Evolutionary conservation across 2,329 filamentous ascomycete species (phyloP), one percentile per base, ranked within the genome.

Genomic region (Rugonectria rugulosa): DNA sequence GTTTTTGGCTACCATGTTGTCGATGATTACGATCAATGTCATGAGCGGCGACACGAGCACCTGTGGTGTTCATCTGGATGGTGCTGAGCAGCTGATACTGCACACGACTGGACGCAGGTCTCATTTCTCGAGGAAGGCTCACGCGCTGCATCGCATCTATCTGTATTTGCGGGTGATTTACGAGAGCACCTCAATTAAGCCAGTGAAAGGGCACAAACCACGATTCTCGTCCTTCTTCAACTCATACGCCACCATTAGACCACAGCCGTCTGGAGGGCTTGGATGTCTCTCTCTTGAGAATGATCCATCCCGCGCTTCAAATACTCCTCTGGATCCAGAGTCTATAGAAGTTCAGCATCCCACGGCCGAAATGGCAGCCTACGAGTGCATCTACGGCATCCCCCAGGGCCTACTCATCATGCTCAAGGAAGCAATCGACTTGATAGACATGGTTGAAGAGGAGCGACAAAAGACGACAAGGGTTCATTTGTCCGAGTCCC

Each of bases 1-100:
- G 14, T 64, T 65, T 17, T 42, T 68, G 2, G 67, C 67, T 1
- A 68, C 66, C 2, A 68, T 68, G 63, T 9, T 69, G 20, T 69
- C 66, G 2, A 69, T 69, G 66, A 63, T 68, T 12, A 61, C 65
- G 0, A 69, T 68, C 10, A 27, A 67, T 62, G 64, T 68, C 31
- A 66, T 67, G 57, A 67, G 62, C 2, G 65, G 65, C 37, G 65
- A 68, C n/a, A 67, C 60, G 2, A 53, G 55, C 34, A 66, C 62
- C 5, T 66, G 65, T 19, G 42, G 56, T 21, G 43, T 68, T 1
- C 65, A 68, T 36, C 40, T 68, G 5, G 57, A 64, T 29, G 63
- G 65, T 3, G 62, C 60, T 3, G 37, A 49, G 3, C 55, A 57
- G 6, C 46, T 68, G 11, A 68, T 68, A 7, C 60, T 15, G 10